Conservation (phyloP, 495 filamentous ascomycete species). For the Neurospora sp. region DNA sequence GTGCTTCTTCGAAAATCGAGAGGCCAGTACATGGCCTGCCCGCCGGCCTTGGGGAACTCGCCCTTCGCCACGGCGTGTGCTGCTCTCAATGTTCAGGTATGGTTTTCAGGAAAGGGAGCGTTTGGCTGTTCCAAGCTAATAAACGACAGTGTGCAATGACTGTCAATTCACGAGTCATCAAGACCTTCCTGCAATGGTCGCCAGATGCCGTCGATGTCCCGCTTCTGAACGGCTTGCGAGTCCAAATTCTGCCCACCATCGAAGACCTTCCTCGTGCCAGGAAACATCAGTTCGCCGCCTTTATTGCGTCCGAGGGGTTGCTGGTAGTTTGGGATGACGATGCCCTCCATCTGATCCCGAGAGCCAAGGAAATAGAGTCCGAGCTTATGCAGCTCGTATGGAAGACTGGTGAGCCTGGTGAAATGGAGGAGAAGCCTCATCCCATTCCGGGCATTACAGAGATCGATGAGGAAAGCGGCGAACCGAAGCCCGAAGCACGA, state of each 20-base stretch:
- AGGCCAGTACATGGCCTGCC: constrained; percentile 60
- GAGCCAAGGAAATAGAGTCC: constrained; percentile 58
- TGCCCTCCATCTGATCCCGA: constrained; percentile 51
- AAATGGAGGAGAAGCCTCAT: constrained; percentile 38
- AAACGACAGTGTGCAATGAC: constrained; percentile 60
- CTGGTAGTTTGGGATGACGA: constrained; percentile 74
- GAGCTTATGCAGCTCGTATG: constrained; percentile 68
- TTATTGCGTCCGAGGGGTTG: constrained; percentile 56
- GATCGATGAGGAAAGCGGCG: constrained; percentile 62
- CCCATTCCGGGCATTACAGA: constrained; percentile 36
- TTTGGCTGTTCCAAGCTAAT: constrained; percentile 2
- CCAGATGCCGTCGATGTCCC: constrained; percentile 66
- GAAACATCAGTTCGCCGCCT: constrained; percentile 69
- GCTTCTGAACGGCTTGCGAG: constrained; percentile 59
- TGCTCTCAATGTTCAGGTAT: constrained; percentile 60
- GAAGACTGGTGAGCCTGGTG: constrained; percentile 43
- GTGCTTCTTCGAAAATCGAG: constrained; percentile 58
- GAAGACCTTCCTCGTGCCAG: constrained; percentile 55
- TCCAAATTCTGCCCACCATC: constrained; percentile 63
- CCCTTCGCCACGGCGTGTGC: constrained; percentile 51
- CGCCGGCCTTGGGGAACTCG: constrained; percentile 47
- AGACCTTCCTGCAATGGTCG: constrained; percentile 61
- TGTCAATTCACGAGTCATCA: constrained; percentile 65
- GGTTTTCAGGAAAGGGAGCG: not conserved
- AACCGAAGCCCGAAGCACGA: constrained; percentile 51